Conservation (phyloP, 495 filamentous ascomycete species). For the Xylaria nigripes region DNA sequence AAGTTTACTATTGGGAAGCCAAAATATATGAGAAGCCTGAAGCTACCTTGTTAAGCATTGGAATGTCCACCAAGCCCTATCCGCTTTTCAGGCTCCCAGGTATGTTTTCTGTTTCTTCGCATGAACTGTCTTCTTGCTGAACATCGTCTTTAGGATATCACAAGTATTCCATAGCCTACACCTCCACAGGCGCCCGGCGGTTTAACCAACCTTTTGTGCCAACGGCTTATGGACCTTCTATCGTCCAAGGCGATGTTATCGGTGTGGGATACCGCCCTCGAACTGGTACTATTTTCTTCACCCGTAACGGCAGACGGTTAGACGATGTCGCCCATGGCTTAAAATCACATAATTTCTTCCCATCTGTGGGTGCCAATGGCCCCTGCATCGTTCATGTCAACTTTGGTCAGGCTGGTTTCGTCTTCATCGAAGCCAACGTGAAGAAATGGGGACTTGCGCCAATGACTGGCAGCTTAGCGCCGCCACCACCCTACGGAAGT, state of each 20-base stretch:
- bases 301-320: slow-evolving; percentile 92
- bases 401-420: slow-evolving; percentile 94
- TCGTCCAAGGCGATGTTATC: slow-evolving; percentile 88
- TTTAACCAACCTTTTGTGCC: slow-evolving; percentile 83
- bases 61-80: slow-evolving; percentile 93
- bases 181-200: slow-evolving; percentile 75
- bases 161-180: slow-evolving; percentile 83
- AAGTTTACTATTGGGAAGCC: slow-evolving; percentile 98
- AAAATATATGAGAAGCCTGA: slow-evolving; percentile 98
- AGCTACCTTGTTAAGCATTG: slow-evolving; percentile 71
- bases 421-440: slow-evolving; percentile 98
- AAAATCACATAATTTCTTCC: slow-evolving; percentile 94
- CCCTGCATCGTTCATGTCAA: slow-evolving; percentile 92
- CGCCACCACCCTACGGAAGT: slow-evolving; percentile 91
- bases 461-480: slow-evolving; percentile 89
- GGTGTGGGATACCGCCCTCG: slow-evolving; percentile 92
- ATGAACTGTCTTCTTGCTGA: slow-evolving; percentile 1
- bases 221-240: slow-evolving; percentile 70
- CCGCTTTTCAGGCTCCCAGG: slow-evolving; percentile 89
- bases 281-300: slow-evolving; percentile 95
- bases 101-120: slow-evolving; percentile 34
- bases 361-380: slow-evolving; percentile 87
- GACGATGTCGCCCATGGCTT: slow-evolving; percentile 91
- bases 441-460: slow-evolving; percentile 99
- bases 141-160: slow-evolving; percentile 59